Evolutionary conservation across 176 grass and related monocot genomes (phyloP).

Genomic region (Musa schizocarpa): DNA sequence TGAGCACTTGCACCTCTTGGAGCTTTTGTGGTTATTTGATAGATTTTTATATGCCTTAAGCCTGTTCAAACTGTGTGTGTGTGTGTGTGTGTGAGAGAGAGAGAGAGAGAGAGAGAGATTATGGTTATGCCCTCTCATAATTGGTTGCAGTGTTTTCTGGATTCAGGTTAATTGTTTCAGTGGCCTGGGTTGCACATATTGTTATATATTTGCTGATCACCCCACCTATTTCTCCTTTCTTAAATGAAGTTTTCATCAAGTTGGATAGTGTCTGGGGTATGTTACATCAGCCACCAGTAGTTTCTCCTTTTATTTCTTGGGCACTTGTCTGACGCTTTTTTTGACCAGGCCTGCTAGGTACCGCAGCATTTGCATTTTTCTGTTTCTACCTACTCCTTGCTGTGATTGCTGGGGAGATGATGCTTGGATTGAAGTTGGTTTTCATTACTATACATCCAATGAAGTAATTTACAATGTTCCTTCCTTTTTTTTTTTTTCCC

Average conservation of each 20-base stretch:
- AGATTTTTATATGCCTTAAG: too few relatives aligned
- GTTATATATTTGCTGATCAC: constrained; percentile 92
- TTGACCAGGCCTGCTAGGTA: constrained; percentile 86
- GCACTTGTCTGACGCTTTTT: constrained; percentile 14
- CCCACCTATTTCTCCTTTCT: constrained; percentile 88
- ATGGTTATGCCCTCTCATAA: background rate
- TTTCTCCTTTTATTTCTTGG: constrained; percentile 12
- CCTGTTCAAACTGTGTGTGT: too few relatives aligned
- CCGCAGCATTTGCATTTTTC: constrained; percentile 97
- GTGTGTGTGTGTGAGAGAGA: too few relatives aligned
- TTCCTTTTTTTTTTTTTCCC: background rate
- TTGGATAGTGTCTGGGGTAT: constrained; percentile 90
- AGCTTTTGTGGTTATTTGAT: too few relatives aligned
- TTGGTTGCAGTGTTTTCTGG: background rate
- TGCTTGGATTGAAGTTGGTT: constrained; percentile 95
- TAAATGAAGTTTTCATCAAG: constrained; percentile 99
- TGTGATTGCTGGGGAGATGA: constrained; percentile 97
- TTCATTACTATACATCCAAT: constrained; percentile 99
- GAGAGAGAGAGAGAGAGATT: background rate
- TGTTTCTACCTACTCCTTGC: constrained; percentile 97
- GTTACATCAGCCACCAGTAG: constrained; percentile 22
- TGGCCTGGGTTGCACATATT: constrained; percentile 96
- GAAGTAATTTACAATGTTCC: constrained; percentile 50
- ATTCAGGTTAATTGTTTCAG: constrained; percentile 76
- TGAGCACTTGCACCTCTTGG: background rate